phyloP scores from a whole-genome alignment of 768 basidiomycete genomes.

The Termitomyces sp. region DNA sequence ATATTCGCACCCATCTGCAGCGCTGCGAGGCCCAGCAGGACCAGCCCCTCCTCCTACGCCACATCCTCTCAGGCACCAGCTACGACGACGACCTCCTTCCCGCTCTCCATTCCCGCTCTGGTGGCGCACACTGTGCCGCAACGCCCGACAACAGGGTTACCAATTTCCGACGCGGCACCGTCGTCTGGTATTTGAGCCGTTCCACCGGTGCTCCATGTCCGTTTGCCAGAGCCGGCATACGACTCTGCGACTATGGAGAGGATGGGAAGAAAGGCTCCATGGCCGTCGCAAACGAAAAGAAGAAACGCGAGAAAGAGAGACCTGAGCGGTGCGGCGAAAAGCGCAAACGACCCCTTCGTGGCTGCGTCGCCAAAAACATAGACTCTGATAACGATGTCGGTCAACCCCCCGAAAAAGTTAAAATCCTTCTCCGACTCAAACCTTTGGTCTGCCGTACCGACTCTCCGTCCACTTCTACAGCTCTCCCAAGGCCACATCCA shows the following conservation, averaged over 20 bases:
- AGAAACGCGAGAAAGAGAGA: conserved; percentile 21
- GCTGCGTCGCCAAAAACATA: conserved; percentile 23
- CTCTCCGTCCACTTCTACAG: conserved; percentile 16
- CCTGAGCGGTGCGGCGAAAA: conserved; percentile 33
- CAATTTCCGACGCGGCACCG: conserved; percentile 73
- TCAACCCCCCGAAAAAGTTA: conserved; percentile 56
- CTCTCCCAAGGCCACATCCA: conserved; percentile 18
- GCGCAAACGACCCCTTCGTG: conserved; percentile 36
- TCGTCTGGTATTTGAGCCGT: conserved; percentile 76
- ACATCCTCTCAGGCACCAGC: conserved; percentile 64
- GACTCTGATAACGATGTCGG: conserved; percentile 34
- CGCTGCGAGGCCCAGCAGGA: conserved; percentile 70
- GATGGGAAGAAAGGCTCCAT: conserved; percentile 32
- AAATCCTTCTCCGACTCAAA: conserved; percentile 62
- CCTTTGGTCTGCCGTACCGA: conserved; percentile 29
- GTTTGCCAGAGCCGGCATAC: conserved; percentile 67
- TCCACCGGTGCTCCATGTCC: conserved; percentile 74
- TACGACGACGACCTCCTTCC: conserved; percentile 71
- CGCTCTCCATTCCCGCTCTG: conserved; percentile 63
- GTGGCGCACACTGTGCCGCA: conserved; percentile 51
- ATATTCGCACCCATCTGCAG: conserved; percentile 65
- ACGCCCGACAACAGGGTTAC: conserved; percentile 44
- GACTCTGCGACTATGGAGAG: conserved; percentile 61
- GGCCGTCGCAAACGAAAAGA: conserved; percentile 17
- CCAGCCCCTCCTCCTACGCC: conserved; percentile 67